Conservation (phyloP, 176 grass and related monocot genomes). For the Oryza glaberrima region DNA sequence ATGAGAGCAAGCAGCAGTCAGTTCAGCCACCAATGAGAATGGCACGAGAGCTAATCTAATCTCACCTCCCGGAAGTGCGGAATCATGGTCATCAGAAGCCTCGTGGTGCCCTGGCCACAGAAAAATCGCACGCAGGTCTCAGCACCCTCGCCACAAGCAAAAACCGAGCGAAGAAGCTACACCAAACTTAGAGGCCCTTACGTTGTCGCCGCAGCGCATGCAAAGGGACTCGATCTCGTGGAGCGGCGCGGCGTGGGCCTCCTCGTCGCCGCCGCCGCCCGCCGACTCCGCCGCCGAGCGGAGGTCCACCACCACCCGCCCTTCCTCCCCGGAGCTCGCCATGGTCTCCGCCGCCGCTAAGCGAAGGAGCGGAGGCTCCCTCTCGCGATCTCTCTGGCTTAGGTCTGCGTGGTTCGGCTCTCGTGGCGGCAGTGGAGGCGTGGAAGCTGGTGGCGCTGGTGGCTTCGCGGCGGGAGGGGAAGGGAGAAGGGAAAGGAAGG, state of each 20-base stretch:
- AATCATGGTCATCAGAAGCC: conserved; percentile 76
- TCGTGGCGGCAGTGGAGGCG: not conserved
- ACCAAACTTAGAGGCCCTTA: conserved; percentile 37
- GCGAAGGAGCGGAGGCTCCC: not conserved
- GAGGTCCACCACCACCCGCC: conserved; percentile 57
- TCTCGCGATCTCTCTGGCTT: not conserved
- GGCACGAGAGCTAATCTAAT: not conserved
- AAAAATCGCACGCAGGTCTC: not conserved
- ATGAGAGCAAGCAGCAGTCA: conserved; percentile 18
- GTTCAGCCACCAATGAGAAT: not conserved
- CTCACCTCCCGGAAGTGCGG: conserved; percentile 93
- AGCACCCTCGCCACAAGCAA: not conserved
- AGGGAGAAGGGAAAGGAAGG: not conserved
- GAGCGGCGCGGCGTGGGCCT: conserved; percentile 57
- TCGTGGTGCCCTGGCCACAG: conserved; percentile 65
- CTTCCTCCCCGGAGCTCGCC: conserved; percentile 55
- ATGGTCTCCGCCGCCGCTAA: conserved; percentile 27
- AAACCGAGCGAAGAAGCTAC: not conserved
- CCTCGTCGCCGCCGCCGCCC: conserved; percentile 29
- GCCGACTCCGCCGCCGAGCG: conserved; percentile 70
- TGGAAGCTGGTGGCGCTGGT: not conserved
- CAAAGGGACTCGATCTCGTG: conserved; percentile 93
- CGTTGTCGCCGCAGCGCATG: conserved; percentile 92
- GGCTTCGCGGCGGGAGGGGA: conserved; percentile 33
- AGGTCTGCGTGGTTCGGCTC: not conserved